Base-by-base conservation (phyloP, 371 early-diverging fungal species). In the Mortierella polycephala region DNA sequence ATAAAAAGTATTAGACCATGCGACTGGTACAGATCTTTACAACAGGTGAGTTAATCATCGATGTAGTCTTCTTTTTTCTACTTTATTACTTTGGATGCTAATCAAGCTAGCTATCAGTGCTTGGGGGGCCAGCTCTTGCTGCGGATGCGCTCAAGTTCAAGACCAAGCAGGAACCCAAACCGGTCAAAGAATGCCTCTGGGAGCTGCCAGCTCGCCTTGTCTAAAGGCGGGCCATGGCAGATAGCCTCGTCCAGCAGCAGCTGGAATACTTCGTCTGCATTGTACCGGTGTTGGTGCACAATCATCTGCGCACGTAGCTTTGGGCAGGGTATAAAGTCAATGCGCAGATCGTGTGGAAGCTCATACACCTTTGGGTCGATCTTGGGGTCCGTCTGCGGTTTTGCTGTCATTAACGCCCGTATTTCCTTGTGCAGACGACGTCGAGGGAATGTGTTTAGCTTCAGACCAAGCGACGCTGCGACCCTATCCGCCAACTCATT, bases 271-370 rank as follows among this genome's bases (percentile, higher is more conserved):
- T 84, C 84, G 18, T 88, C 88, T 30, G 83, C 83, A 55, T 87
- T 84, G 71, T 86, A 87, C 16, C 74, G 73, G 30, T 87, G 84
- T 57, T 86, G 73, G 60, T 87, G 87, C 1, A 88, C 73, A 69
- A 88, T 88, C 88, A 88, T 87, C 56, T 86, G 69, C 23, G 87
- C 89, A 40, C 87, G 72, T 83, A 86, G 81, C 64, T 85, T 86
- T 0, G 86, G 84, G 21, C 86, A 83, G 4, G 89, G 86, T 5
- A 88, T 73, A 23, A 83, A 64, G 37, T 88, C 89, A 55, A 88
- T 88, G 10, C 87, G 84, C 16, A 82, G 82, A 52, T 88, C 87
- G 57, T 88, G 89, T 2, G 87, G 86, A 47, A 89, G 73, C 5
- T 86, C 80, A 10, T 75, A 75, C 11, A 75, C 65, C 20, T 75